Evolutionary conservation across 2,329 filamentous ascomycete genomes (phyloP).

Genomic region (Fusarium sp.): DNA sequence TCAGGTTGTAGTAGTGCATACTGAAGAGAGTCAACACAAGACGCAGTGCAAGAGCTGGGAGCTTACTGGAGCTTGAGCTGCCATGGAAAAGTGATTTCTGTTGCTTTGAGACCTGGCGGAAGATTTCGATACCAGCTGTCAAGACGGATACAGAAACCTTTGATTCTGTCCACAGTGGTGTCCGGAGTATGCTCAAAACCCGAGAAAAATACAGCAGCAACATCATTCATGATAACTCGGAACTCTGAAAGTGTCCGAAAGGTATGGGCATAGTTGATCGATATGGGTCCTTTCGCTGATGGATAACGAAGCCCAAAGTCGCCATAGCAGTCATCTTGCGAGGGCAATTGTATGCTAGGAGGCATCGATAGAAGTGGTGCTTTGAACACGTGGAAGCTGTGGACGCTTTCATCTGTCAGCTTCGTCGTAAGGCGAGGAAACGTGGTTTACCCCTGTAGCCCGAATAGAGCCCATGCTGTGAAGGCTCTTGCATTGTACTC

Average conservation of each 20-base stretch:
- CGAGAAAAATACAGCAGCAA: neutral
- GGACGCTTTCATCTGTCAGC: neutral
- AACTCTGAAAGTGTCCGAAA: neutral
- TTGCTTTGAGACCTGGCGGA: neutral
- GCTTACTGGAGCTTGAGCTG: constrained; percentile 1
- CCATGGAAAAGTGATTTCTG: neutral
- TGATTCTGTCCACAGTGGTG: rapidly evolving
- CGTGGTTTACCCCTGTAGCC: neutral
- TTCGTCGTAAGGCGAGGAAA: rapidly evolving
- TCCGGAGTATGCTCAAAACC: rapidly evolving
- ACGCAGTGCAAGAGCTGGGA: neutral
- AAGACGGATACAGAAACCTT: neutral
- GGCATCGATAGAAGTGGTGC: neutral
- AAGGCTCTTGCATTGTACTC: neutral
- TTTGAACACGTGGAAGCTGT: neutral
- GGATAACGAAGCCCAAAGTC: neutral
- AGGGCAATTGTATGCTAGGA: neutral
- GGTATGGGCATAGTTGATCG: neutral
- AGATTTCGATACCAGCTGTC: neutral
- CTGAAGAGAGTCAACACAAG: neutral
- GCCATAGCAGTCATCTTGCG: neutral
- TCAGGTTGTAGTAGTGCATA: neutral
- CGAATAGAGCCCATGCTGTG: neutral
- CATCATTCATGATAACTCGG: neutral
- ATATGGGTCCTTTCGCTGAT: neutral